phyloP scores from a whole-genome alignment of 441 rosid species.

The Geranium incanum region DNA sequence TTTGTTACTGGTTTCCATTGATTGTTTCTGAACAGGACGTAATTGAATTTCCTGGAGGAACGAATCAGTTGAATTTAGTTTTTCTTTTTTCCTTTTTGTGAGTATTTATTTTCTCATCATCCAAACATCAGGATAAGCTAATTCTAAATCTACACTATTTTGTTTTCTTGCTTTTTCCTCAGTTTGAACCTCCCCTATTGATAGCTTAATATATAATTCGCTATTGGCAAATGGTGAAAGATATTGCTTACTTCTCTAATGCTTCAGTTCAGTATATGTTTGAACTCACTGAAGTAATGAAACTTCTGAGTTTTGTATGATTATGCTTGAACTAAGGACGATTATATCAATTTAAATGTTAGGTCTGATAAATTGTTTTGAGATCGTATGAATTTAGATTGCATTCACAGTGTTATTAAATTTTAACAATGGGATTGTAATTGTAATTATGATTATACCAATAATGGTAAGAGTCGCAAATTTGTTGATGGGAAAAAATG shows the following conservation, averaged over 20 bases:
- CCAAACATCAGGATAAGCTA: not conserved
- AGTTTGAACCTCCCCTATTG: not conserved
- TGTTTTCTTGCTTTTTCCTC: not conserved
- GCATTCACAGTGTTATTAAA: not conserved
- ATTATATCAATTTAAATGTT: not conserved
- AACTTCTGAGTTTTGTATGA: not conserved
- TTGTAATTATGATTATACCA: not conserved
- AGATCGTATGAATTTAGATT: not conserved
- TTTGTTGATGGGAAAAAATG: not conserved
- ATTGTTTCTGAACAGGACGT: not conserved
- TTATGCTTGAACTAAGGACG: not conserved
- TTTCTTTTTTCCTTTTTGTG: not conserved
- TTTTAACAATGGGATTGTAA: not conserved
- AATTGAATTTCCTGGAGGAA: not conserved
- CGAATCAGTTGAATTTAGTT: not conserved
- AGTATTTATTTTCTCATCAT: not conserved
- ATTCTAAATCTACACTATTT: not conserved
- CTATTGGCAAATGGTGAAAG: not conserved
- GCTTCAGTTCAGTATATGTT: not conserved
- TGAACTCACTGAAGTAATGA: not conserved
- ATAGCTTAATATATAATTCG: not conserved
- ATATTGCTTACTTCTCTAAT: not conserved
- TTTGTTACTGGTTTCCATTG: conserved; percentile 6
- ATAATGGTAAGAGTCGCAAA: not conserved
- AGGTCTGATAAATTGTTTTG: not conserved